Conservation (phyloP, 371 early-diverging fungal genomes). For the Synchytrium microbalum region DNA sequence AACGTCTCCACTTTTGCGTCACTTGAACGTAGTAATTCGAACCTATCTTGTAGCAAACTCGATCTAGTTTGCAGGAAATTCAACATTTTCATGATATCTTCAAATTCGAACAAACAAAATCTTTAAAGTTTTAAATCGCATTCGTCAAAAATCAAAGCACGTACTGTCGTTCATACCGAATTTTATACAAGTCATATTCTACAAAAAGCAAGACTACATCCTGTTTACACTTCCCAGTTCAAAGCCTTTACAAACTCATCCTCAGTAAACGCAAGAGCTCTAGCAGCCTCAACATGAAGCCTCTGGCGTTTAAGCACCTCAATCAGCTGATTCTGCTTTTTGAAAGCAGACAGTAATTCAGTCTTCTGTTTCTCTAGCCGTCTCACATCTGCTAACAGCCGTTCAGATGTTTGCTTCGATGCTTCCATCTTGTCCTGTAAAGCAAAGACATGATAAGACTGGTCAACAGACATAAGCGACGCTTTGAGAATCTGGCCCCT, state of each 20-base stretch:
- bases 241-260: constrained; percentile 42
- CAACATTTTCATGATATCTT: too few species aligned
- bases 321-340: constrained; percentile 39
- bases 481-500: neutral
- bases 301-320: constrained; percentile 43
- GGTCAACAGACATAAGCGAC: neutral
- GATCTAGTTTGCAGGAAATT: too few species aligned
- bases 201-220: neutral
- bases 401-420: constrained; percentile 21
- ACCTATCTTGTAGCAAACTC: too few species aligned
- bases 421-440: constrained; percentile 33
- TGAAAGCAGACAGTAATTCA: constrained; percentile 37
- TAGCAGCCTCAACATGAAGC: constrained; percentile 42
- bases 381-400: constrained; percentile 32
- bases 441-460: constrained; percentile 4
- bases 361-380: constrained; percentile 33
- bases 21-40: too few species aligned
- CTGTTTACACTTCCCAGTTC: constrained; percentile 12
- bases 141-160: constrained; percentile 1
- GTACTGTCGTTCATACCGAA: neutral
- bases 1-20: too few species aligned
- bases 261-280: constrained; percentile 40
- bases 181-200: neutral
- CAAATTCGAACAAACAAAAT: too few species aligned
- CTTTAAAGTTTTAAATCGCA: too few species aligned